Base-by-base conservation (phyloP, 148 eudicot genomes). In the Vaccinium darrowii region DNA sequence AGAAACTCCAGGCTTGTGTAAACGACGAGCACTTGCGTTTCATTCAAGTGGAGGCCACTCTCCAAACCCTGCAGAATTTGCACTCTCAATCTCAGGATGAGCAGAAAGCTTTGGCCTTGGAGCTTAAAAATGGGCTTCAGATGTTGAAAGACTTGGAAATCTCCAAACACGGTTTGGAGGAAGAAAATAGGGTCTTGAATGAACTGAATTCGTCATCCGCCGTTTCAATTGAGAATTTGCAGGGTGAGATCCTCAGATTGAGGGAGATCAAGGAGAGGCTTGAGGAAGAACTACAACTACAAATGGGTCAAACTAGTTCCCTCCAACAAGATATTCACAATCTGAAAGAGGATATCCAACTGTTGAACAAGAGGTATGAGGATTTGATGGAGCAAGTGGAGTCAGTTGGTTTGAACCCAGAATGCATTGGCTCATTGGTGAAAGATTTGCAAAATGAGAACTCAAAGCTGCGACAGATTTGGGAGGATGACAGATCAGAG, bases 61-160 rank as follows among this genome's bases (percentile, higher is more conserved):
- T 97, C 71, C 90, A 82, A 71, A 73, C 91, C 72, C 88, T 97
- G 83, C 93, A 89, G 81, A 89, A 86, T 87, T 53, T 89, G 87
- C 94, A 94, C 78, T 89, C 84, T 43, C 93, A 92, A 84, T 95
- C 98, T 78, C 99, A 95, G 83, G 94, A 92, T 75, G 89, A 95
- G 86, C 99, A 97, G 87, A 93, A 78, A 84, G 90, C 90, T 88
- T 87, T 97, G 49, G 91, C 95, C 23, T 51, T 82, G 90, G 98
- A 97, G 89, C 95, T 97, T 19, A 86, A 88, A 54, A 91, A 89
- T 65, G 94, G 93, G 84, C 93, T 97, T n/a, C 92, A 88, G 85
- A 88, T 90, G 89, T 86, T 95, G 89, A 92, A 92, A 84, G 95
- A 91, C 53, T 83, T 91, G 86, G 93, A 95, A 88, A 86, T 50